Evolutionary conservation across 345 rosid genomes (phyloP).

Genomic region (Syzygium aromaticum): DNA sequence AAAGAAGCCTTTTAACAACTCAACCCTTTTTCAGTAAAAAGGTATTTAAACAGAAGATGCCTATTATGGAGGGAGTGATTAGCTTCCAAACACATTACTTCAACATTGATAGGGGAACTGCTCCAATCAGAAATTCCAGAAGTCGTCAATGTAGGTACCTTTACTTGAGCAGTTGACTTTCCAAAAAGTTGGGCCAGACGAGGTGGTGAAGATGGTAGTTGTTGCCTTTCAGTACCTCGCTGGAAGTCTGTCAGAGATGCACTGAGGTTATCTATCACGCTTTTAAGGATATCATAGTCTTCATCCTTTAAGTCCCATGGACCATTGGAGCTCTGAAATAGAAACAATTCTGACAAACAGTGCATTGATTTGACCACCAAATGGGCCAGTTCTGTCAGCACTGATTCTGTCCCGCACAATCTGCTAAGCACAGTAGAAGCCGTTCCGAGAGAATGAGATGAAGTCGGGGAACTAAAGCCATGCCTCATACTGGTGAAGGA

Average conservation of each 20-base stretch:
- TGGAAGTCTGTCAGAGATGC: conserved; percentile 21
- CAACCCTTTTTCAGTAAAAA: background rate
- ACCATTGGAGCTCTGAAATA: conserved; percentile 43
- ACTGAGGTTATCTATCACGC: conserved; percentile 45
- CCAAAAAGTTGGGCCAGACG: background rate
- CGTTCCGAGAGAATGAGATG: conserved; percentile 28
- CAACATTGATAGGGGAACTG: background rate
- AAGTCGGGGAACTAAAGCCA: conserved; percentile 9
- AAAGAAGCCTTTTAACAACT: background rate
- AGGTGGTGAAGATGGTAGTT: background rate
- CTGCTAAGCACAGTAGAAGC: conserved; percentile 9
- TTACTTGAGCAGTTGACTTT: background rate
- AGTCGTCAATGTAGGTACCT: background rate
- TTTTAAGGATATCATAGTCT: conserved; percentile 43
- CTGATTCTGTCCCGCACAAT: conserved; percentile 9
- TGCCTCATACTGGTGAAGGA: conserved; percentile 24
- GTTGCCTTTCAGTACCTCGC: conserved; percentile 17
- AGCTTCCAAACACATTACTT: background rate
- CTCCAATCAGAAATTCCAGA: background rate
- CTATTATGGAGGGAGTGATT: background rate
- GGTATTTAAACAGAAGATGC: background rate
- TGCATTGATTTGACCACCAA: conserved; percentile 42
- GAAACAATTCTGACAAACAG: conserved; percentile 65
- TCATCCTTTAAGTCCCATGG: conserved; percentile 43
- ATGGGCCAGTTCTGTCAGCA: conserved; percentile 15